Evolutionary conservation across 331 rosid species (phyloP), one percentile per base, ranked within the genome.

Genomic region (Arachis monticola): DNA sequence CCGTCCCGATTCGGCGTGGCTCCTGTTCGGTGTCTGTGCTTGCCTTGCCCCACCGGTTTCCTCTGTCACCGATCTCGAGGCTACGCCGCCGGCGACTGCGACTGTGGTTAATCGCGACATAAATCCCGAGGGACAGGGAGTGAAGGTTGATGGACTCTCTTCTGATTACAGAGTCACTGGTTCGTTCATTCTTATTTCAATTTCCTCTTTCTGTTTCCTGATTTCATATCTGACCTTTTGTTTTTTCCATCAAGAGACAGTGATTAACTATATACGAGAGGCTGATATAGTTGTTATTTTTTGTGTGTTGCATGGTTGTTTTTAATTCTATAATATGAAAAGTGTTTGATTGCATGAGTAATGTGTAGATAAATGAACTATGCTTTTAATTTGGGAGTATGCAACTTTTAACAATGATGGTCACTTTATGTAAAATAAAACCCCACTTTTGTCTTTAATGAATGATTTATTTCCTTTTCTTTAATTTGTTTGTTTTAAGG

Each of bases 1-100:
- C 67, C 81, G 93, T 5, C 62, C 97, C 0, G 96, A 93, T 74
- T 90, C 98, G 0, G 98, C 89, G 2, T 91, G 98, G 98, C 88
- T 93, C 0, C 85, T 93, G 1, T 93, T 93, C 53, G 98, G 98
- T 5, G 98, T 91, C 44, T 87, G 98, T 68, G 83, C 87, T 0
- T 93, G 97, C 74, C 89, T 89, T 2, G 82, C 91, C 14, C 97
- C 96, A 72, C 86, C 81, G 40, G 72, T 44, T 48, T 63, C 67
- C 47, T 10, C 67, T 1, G 85, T 74, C 3, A 60, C 35, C 0
- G 83, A 68, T 79, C 12, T 76, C 22, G 88, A 82, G 55, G 60
- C 74, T 9, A n/a, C 60, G 7, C 58, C 10, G 3, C 9, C 4
- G 58, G 30, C 22, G 62, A 63, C 2, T 46, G 6, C 6, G 68